Conservation (phyloP, 371 early-diverging fungal genomes). For the Quaeritorhiza haematococci region DNA sequence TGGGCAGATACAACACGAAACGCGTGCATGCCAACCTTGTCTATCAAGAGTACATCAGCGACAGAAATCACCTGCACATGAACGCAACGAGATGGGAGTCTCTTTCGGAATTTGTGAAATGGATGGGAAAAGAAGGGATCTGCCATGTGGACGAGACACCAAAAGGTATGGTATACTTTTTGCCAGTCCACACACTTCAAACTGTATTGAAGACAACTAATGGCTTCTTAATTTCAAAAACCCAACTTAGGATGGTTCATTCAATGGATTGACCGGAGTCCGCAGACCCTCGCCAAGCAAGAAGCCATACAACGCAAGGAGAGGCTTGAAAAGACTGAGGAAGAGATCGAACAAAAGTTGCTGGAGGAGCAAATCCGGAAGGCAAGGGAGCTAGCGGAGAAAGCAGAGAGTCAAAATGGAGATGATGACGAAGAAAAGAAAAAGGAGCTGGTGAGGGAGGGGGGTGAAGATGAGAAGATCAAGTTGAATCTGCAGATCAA, state of each 20-base stretch:
- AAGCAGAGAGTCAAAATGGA: slow-evolving; percentile 26
- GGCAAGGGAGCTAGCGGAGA: slow-evolving; percentile 52
- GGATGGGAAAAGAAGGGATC: slow-evolving; percentile 79
- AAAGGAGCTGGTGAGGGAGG: neutral
- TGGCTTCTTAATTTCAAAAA: too few relatives aligned
- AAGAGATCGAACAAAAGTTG: slow-evolving; percentile 71
- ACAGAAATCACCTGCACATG: slow-evolving; percentile 91
- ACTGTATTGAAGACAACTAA: too few relatives aligned
- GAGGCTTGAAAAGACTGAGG: slow-evolving; percentile 71
- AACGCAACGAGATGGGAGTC: slow-evolving; percentile 90
- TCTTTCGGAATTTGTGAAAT: slow-evolving; percentile 76
- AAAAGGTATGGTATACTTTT: too few relatives aligned
- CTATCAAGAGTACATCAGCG: slow-evolving; percentile 91
- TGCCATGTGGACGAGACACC: slow-evolving; percentile 84
- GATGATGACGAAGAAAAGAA: slow-evolving; percentile 8
- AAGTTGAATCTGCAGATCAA: neutral
- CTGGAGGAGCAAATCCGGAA: slow-evolving; percentile 78
- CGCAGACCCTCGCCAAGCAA: slow-evolving; percentile 64
- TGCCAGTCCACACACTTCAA: too few relatives aligned
- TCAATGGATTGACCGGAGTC: slow-evolving; percentile 86
- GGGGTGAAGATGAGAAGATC: neutral
- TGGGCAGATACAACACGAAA: slow-evolving; percentile 69
- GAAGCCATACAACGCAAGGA: slow-evolving; percentile 83
- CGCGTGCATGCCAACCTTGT: slow-evolving; percentile 85
- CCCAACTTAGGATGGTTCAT: too few relatives aligned